Evolutionary conservation across 352 stramenopile genomes (phyloP).

Genomic region (Globisporangium cederbergense): DNA sequence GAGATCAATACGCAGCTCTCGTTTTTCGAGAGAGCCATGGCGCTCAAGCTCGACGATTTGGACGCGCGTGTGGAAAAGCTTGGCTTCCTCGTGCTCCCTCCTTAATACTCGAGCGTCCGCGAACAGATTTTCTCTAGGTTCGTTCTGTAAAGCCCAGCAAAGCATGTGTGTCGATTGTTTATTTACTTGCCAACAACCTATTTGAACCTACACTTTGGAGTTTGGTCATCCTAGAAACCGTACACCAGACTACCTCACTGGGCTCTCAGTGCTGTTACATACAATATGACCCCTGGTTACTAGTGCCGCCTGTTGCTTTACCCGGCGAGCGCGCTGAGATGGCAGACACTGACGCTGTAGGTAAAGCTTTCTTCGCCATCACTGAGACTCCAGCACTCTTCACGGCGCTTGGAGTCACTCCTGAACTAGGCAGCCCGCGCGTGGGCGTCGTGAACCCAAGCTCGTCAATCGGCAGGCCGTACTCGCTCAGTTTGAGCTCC

Average conservation of each 20-base stretch:
- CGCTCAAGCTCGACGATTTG: slow-evolving; percentile 55
- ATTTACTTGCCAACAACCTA: background rate
- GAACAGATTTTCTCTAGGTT: background rate
- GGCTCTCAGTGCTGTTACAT: background rate
- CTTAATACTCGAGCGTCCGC: background rate
- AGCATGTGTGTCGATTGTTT: background rate
- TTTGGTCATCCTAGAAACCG: background rate
- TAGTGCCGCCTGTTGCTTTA: background rate
- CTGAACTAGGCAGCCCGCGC: slow-evolving; percentile 20
- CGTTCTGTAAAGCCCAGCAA: background rate
- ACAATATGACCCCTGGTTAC: slow-evolving; percentile 8
- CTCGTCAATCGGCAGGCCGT: slow-evolving; percentile 88
- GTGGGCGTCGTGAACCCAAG: slow-evolving; percentile 65
- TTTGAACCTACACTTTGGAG: background rate
- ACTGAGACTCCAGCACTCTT: slow-evolving; percentile 1
- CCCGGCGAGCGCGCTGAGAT: slow-evolving; percentile 3
- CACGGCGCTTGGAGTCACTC: background rate
- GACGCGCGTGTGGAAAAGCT: slow-evolving; percentile 64
- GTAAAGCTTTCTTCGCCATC: slow-evolving; percentile 14
- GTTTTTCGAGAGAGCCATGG: slow-evolving; percentile 50
- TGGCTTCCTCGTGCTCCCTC: slow-evolving; percentile 37
- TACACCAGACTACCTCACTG: background rate
- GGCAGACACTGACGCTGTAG: background rate
- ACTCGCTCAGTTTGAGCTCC: slow-evolving; percentile 88
- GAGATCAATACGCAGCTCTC: slow-evolving; percentile 42